Percentiles rank a stretch among this genome's conserved stretches.
phyloP scores from a whole-genome alignment of 2,329 filamentous ascomycete genomes.

The Exophiala calicioides region DNA sequence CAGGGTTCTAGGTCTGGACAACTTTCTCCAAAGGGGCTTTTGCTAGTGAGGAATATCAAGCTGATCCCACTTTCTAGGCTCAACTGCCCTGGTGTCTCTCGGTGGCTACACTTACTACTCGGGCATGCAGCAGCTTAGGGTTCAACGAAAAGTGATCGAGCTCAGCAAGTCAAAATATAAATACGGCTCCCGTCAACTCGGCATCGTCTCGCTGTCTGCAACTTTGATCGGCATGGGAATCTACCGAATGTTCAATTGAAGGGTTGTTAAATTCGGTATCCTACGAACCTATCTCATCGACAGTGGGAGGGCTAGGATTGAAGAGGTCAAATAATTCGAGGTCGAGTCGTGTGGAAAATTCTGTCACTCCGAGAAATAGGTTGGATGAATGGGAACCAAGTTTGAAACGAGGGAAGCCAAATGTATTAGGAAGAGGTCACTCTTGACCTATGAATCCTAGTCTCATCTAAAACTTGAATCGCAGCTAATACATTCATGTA shows the following conservation, averaged over 20 bases:
- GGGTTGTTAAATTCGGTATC: constrained; percentile 1
- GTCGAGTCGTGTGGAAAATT: too few relatives aligned
- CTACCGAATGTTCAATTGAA: constrained; percentile 65
- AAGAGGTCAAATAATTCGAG: not conserved
- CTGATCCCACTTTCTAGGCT: constrained; percentile 53
- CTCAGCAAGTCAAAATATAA: constrained; percentile 70
- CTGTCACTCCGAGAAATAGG: too few relatives aligned
- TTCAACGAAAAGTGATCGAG: constrained; percentile 63
- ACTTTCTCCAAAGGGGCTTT: too few relatives aligned
- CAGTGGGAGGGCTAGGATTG: too few relatives aligned
- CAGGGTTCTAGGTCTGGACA: constrained; percentile 66
- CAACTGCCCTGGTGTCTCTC: constrained; percentile 72
- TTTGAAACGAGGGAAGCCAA: not conserved
- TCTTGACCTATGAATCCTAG: constrained; percentile 3
- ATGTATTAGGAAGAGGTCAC: constrained; percentile 3
- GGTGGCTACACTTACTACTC: constrained; percentile 76
- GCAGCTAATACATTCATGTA: constrained; percentile 12
- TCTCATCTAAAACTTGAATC: constrained; percentile 4
- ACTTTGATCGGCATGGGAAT: constrained; percentile 69
- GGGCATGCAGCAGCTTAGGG: constrained; percentile 69
- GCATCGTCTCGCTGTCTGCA: constrained; percentile 68
- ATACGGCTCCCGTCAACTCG: constrained; percentile 67
- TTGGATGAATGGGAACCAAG: not conserved
- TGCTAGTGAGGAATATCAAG: constrained; percentile 4
- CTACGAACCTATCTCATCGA: too few relatives aligned